Percentiles rank a stretch among this genome's conserved stretches.
Conservation (phyloP, 2,329 filamentous ascomycete genomes). For the Teratosphaeria pseudoeucalypti region DNA sequence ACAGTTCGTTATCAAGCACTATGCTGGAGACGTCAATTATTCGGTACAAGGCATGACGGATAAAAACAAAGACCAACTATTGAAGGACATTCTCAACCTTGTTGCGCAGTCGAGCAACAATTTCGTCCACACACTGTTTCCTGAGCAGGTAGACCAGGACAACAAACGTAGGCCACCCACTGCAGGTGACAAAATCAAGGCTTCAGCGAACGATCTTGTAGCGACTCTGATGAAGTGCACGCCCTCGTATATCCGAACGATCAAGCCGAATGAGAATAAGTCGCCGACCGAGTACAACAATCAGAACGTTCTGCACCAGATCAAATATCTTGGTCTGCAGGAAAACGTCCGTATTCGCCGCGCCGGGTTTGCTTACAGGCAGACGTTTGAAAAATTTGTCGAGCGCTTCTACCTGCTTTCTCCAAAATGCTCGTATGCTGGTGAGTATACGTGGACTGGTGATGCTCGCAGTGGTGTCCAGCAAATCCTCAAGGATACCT, state of each 20-base stretch:
- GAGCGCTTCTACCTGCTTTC: slow-evolving; percentile 94
- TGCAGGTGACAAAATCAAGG: slow-evolving; percentile 90
- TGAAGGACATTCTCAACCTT: slow-evolving; percentile 86
- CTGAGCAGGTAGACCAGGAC: slow-evolving; percentile 86
- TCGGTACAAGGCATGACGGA: slow-evolving; percentile 94
- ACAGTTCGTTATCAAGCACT: slow-evolving; percentile 97
- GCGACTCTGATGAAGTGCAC: slow-evolving; percentile 94
- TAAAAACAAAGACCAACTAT: slow-evolving; percentile 96
- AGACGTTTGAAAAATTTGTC: slow-evolving; percentile 96
- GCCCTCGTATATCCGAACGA: slow-evolving; percentile 95
- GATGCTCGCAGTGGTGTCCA: slow-evolving; percentile 77
- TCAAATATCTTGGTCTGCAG: slow-evolving; percentile 98
- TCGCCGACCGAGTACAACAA: slow-evolving; percentile 86
- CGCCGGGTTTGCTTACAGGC: slow-evolving; percentile 92
- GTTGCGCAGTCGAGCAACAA: slow-evolving; percentile 73
- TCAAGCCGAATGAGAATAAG: slow-evolving; percentile 99
- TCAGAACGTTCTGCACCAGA: slow-evolving; percentile 89
- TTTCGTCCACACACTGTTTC: slow-evolving; percentile 84
- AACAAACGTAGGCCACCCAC: slow-evolving; percentile 90
- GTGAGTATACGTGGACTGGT: slow-evolving; percentile 92
- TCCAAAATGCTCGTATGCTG: slow-evolving; percentile 87
- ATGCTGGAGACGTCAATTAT: slow-evolving; percentile 93
- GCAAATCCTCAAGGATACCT: slow-evolving; percentile 92
- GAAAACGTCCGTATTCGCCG: slow-evolving; percentile 96
- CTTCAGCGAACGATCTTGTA: slow-evolving; percentile 88